phyloP scores from a whole-genome alignment of 2,329 filamentous ascomycete species.

The Aureobasidium mangrovei region DNA sequence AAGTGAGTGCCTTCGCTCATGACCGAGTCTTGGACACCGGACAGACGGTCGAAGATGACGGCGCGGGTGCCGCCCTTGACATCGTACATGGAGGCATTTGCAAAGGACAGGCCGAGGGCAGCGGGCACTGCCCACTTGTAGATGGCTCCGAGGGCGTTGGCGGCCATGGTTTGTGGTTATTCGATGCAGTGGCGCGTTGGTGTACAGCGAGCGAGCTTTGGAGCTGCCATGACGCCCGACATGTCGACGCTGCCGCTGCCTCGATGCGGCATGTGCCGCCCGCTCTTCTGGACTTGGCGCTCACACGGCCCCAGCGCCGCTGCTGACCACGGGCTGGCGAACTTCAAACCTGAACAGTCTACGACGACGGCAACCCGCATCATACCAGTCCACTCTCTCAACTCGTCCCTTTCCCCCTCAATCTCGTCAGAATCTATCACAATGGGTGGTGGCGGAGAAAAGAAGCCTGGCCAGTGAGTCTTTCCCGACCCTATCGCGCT shows the following conservation, averaged over 20 bases:
- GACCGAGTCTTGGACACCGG: constrained; percentile 86
- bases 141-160: constrained; percentile 49
- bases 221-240: not conserved
- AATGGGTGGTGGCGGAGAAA: constrained; percentile 36
- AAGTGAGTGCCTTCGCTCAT: constrained; percentile 97
- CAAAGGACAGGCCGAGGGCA: constrained; percentile 57
- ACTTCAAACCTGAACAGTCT: constrained; percentile 10
- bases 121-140: constrained; percentile 66
- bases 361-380: constrained; percentile 2
- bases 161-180: constrained; percentile 21
- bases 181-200: constrained; percentile 6
- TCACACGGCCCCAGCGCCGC: not conserved
- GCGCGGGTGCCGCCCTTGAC: constrained; percentile 90
- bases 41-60: constrained; percentile 93
- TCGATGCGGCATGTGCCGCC: constrained; percentile 1
- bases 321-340: constrained; percentile 12
- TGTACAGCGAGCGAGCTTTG: not conserved
- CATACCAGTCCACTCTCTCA: not conserved
- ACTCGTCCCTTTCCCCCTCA: not conserved
- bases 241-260: constrained; percentile 2
- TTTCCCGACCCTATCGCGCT: not conserved
- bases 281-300: constrained; percentile 12
- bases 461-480: constrained; percentile 34
- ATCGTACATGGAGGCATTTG: constrained; percentile 84
- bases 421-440: constrained; percentile 15